Evolutionary conservation across 2,329 filamentous ascomycete species (phyloP).

Genomic region (Microdochium paspali): DNA sequence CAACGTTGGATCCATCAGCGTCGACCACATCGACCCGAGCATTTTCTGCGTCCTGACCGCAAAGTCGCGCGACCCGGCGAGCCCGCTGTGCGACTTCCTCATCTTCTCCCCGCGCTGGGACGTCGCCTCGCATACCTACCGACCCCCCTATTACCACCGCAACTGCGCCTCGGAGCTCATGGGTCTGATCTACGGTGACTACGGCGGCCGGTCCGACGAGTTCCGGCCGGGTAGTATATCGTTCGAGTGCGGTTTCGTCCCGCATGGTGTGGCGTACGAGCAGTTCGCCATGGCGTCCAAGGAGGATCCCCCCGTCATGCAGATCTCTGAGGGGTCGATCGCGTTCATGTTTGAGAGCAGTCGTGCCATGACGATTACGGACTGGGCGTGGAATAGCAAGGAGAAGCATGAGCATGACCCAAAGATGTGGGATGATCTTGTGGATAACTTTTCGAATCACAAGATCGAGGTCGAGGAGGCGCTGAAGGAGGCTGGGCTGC

Average conservation of each 20-base stretch:
- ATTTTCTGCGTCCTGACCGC: constrained; percentile 59
- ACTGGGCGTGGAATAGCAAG: constrained; percentile 37
- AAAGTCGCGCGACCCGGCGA: constrained; percentile 40
- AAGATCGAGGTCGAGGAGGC: constrained; percentile 1
- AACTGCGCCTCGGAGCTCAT: constrained; percentile 49
- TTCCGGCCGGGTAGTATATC: constrained; percentile 36
- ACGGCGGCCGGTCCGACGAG: constrained; percentile 17
- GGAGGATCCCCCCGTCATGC: constrained; percentile 30
- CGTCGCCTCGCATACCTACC: constrained; percentile 51
- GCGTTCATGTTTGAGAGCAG: constrained; percentile 43
- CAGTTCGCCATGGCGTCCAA: constrained; percentile 38
- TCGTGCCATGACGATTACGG: constrained; percentile 45
- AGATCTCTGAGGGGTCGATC: constrained; percentile 34
- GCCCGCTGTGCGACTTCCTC: constrained; percentile 53
- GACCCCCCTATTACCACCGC: constrained; percentile 57
- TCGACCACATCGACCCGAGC: constrained; percentile 58
- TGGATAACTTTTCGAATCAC: constrained; percentile 36
- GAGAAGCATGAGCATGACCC: constrained; percentile 32
- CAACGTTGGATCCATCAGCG: constrained; percentile 46
- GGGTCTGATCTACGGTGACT: constrained; percentile 32
- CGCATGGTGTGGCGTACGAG: constrained; percentile 37
- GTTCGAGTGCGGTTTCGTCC: constrained; percentile 29
- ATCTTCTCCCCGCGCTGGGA: constrained; percentile 61
- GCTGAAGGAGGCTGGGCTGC: constrained; percentile 1
- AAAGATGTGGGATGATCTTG: constrained; percentile 43